Conservation (phyloP, 192 early-diverging fungal genomes). For the Backusella macrospora region DNA sequence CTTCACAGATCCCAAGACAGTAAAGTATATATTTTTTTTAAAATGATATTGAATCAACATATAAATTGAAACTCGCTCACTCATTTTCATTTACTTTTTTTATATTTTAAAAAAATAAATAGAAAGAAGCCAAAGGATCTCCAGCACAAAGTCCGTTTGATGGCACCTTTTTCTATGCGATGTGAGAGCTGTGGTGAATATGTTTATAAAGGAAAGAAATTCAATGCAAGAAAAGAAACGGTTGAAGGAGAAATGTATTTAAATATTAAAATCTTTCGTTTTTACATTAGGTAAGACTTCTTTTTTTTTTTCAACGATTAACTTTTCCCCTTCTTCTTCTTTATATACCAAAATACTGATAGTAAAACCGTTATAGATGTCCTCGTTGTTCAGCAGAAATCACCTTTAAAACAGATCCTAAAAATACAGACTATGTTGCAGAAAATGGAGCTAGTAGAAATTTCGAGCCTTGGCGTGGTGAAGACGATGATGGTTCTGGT, state of each 20-base stretch:
- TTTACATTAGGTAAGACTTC: constrained; percentile 58
- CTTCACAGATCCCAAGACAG: constrained; percentile 66
- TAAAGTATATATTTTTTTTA: too few relatives aligned
- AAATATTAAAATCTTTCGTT: constrained; percentile 75
- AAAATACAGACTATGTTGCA: constrained; percentile 92
- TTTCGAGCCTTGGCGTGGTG: constrained; percentile 91
- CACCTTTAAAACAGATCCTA: constrained; percentile 97
- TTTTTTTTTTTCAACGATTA: too few relatives aligned
- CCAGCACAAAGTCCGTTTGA: constrained; percentile 96
- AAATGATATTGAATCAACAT: not conserved
- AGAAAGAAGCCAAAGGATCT: constrained; percentile 79
- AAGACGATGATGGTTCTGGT: constrained; percentile 49
- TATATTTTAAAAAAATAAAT: too few relatives aligned
- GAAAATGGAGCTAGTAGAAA: constrained; percentile 93
- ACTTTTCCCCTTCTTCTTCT: not conserved
- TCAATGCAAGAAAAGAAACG: constrained; percentile 95
- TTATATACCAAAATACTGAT: constrained; percentile 39
- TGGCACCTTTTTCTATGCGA: constrained; percentile 99
- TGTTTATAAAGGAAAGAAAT: constrained; percentile 97
- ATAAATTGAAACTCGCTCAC: not conserved
- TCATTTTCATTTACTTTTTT: not conserved
- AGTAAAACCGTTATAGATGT: constrained; percentile 64
- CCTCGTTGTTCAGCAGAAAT: constrained; percentile 96
- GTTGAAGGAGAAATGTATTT: constrained; percentile 75
- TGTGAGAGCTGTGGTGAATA: constrained; percentile 96